Percentiles rank a stretch among this genome's conserved stretches.
These are phyloP conservation scores for Venturia oleaginea DNA, from an alignment of 2,329 filamentous ascomycete genomes.

Conservation along the genomic window DNA sequence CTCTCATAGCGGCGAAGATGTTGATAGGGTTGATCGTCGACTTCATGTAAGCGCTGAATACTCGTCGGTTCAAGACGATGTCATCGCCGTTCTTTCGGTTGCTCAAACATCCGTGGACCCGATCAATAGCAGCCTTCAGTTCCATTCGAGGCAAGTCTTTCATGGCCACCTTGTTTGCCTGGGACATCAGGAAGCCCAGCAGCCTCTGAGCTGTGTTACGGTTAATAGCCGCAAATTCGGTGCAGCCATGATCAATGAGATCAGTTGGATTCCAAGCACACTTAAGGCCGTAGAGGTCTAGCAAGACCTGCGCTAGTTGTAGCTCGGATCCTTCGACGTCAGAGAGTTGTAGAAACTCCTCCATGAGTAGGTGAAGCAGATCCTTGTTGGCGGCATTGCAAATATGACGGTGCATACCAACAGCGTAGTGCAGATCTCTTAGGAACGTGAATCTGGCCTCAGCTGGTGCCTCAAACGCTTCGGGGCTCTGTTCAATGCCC, in stretches of 20 bases:
- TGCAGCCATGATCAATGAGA: conserved; percentile 63
- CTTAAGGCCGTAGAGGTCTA: conserved; percentile 73
- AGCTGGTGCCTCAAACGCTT: conserved; percentile 55
- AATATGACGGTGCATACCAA: conserved; percentile 67
- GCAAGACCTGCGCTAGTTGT: conserved; percentile 77
- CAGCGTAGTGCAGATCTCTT: conserved; percentile 69
- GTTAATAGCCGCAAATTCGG: conserved; percentile 60
- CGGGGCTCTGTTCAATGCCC: conserved; percentile 57
- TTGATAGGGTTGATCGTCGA: conserved; percentile 73
- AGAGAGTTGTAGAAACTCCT: conserved; percentile 69
- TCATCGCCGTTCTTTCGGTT: conserved; percentile 54
- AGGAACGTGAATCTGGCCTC: conserved; percentile 73
- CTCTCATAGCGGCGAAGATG: conserved; percentile 69
- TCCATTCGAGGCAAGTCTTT: conserved; percentile 90
- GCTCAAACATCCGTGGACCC: conserved; percentile 81
- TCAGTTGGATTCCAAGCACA: conserved; percentile 34
- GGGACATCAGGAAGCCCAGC: conserved; percentile 71
- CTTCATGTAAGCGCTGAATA: conserved; percentile 73
- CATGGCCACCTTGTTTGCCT: conserved; percentile 76
- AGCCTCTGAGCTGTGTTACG: conserved; percentile 70
- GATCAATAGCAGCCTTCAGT: conserved; percentile 81
- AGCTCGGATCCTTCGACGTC: conserved; percentile 75
- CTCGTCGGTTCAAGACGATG: conserved; percentile 75
- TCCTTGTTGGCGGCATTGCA: conserved; percentile 80
- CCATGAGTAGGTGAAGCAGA: conserved; percentile 80